Conservation (phyloP, 139 green algal species). For the Coelastrella sp. region DNA sequence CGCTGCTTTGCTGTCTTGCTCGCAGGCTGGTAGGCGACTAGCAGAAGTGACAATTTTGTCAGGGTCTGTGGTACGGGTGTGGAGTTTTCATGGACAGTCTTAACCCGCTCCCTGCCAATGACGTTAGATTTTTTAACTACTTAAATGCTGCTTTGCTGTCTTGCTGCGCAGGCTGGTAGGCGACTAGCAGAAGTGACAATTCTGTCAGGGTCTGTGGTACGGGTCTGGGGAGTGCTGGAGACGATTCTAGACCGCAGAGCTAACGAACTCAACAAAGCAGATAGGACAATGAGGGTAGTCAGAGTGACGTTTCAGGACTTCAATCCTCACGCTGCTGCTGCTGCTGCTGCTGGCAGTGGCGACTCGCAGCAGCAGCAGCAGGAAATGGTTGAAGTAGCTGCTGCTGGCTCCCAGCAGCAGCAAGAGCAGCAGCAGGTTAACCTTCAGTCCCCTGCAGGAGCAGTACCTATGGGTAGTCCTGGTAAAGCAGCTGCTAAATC, state of each 20-base stretch:
- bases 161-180: constrained; percentile 60
- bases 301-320: constrained; percentile 46
- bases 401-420: background rate
- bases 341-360: background rate
- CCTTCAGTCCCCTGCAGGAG: too few relatives aligned
- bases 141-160: background rate
- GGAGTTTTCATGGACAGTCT: constrained; percentile 54
- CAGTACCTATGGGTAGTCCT: too few relatives aligned
- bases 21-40: too few relatives aligned
- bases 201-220: constrained; percentile 79
- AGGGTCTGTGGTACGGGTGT: constrained; percentile 83
- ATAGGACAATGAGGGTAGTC: constrained; percentile 83
- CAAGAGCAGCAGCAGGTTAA: constrained; percentile 5
- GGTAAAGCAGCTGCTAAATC: background rate
- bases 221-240: constrained; percentile 88
- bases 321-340: background rate
- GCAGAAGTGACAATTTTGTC: background rate
- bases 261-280: constrained; percentile 68
- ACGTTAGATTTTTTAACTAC: background rate
- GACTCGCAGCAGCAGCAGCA: constrained; percentile 6
- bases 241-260: constrained; percentile 72
- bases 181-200: constrained; percentile 76
- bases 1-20: too few relatives aligned
- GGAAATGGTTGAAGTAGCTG: background rate
- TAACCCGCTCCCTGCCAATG: too few relatives aligned